A percentile compares a stretch with the other conserved stretches of the same genome.
Evolutionary conservation across 345 rosid genomes (phyloP).

Genomic region (Eutrema heterophyllum): DNA sequence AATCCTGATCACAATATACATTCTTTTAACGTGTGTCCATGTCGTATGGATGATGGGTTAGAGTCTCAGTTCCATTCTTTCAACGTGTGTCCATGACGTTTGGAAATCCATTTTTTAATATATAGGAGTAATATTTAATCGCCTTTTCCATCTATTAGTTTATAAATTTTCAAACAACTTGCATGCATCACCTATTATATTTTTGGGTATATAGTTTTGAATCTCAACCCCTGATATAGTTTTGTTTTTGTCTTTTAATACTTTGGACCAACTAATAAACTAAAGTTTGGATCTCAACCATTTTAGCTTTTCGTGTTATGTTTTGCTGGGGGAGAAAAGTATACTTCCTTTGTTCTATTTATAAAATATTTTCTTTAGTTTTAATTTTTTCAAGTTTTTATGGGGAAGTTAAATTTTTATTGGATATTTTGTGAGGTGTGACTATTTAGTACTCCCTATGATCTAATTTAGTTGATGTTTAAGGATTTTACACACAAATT

Average conservation of each 20-base stretch:
- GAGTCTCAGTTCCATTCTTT: not conserved
- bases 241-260: too few species aligned
- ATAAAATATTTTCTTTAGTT: not conserved
- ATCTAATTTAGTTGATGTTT: too few species aligned
- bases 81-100: not conserved
- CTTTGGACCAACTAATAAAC: not conserved
- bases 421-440: not conserved
- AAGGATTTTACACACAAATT: too few species aligned
- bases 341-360: not conserved
- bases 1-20: not conserved
- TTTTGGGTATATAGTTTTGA: too few species aligned
- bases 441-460: too few species aligned
- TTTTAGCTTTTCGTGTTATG: not conserved
- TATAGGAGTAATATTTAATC: not conserved
- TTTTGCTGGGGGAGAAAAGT: not conserved
- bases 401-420: not conserved
- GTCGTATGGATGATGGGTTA: not conserved
- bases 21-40: not conserved
- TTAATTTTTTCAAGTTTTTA: not conserved
- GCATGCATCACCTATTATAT: not conserved
- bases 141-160: not conserved
- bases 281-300: too few species aligned
- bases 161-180: not conserved
- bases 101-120: not conserved
- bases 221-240: not conserved